phyloP scores from a whole-genome alignment of 2,329 filamentous ascomycete genomes.

The Sporothrix variecibatus region DNA sequence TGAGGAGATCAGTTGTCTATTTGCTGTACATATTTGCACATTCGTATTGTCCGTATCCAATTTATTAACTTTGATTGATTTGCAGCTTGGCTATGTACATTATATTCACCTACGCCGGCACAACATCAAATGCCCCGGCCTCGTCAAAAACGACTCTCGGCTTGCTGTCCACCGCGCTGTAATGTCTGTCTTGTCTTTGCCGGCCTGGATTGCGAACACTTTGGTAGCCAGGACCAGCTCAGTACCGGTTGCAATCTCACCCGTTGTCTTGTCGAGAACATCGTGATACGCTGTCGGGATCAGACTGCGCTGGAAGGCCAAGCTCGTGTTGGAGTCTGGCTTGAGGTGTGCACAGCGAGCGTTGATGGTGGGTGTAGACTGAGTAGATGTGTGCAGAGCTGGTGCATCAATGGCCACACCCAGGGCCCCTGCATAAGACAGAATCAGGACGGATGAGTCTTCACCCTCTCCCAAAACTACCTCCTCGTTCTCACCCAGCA shows the following conservation, averaged over 20 bases:
- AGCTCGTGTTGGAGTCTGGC: slow-evolving; percentile 39
- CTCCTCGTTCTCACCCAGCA: background rate
- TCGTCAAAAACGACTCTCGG: background rate
- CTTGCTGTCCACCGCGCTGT: slow-evolving; percentile 7
- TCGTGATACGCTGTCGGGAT: slow-evolving; percentile 32
- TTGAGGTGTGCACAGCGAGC: slow-evolving; percentile 30
- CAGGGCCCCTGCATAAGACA: background rate
- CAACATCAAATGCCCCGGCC: background rate
- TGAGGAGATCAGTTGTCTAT: too few relatives aligned
- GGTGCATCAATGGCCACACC: slow-evolving; percentile 1
- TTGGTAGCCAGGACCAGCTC: background rate
- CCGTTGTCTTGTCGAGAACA: background rate
- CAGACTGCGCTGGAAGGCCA: slow-evolving; percentile 34
- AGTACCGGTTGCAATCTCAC: slow-evolving; percentile 17
- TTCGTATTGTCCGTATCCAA: background rate
- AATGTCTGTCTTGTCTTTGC: background rate
- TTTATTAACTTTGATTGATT: background rate
- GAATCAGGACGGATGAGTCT: background rate
- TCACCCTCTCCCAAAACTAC: background rate
- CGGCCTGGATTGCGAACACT: slow-evolving; percentile 8
- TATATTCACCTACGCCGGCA: background rate
- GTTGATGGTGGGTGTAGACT: background rate
- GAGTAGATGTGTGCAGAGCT: background rate
- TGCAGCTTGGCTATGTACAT: background rate
- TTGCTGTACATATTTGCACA: background rate